phyloP scores from a whole-genome alignment of 1,284 basidiomycete species.

The Moesziomyces globuligerus region DNA sequence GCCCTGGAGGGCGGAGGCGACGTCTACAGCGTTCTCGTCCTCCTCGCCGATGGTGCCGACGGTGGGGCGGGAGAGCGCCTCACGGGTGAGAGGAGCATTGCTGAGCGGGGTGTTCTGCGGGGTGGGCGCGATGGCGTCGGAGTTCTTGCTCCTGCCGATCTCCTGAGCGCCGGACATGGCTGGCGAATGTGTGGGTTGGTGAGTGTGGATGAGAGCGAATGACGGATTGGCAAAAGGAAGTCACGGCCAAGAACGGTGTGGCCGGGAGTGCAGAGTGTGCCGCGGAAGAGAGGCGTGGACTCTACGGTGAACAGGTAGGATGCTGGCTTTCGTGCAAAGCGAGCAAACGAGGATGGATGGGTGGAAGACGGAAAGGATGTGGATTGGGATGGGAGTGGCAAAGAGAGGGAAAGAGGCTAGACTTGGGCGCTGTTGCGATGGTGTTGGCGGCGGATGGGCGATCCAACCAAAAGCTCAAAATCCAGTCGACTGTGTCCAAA shows the following conservation, averaged over 20 bases:
- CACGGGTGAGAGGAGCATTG: constrained; percentile 76
- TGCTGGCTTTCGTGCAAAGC: too few species aligned
- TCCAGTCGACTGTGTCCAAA: too few species aligned
- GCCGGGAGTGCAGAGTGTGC: background rate
- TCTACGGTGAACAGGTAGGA: too few species aligned
- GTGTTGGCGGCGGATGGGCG: background rate
- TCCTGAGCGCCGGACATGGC: constrained; percentile 52
- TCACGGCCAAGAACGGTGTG: background rate
- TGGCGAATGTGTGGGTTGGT: constrained; percentile 2
- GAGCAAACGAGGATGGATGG: too few species aligned
- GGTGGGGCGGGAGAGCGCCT: constrained; percentile 73
- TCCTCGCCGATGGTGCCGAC: constrained; percentile 66
- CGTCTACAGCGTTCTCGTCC: constrained; percentile 57
- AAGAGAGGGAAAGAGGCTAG: background rate
- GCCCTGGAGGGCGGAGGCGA: constrained; percentile 50
- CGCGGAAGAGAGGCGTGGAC: background rate
- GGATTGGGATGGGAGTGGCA: too few species aligned
- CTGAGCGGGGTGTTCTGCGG: constrained; percentile 83
- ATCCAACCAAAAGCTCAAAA: constrained; percentile 1
- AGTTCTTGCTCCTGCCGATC: constrained; percentile 54
- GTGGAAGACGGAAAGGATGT: too few species aligned
- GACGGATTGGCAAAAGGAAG: constrained; percentile 4
- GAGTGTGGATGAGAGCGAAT: background rate
- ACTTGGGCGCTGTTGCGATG: too few species aligned
- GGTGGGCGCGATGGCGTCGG: constrained; percentile 74